Conservation (phyloP, 495 filamentous ascomycete genomes). For the Cairneyella variabilis region DNA sequence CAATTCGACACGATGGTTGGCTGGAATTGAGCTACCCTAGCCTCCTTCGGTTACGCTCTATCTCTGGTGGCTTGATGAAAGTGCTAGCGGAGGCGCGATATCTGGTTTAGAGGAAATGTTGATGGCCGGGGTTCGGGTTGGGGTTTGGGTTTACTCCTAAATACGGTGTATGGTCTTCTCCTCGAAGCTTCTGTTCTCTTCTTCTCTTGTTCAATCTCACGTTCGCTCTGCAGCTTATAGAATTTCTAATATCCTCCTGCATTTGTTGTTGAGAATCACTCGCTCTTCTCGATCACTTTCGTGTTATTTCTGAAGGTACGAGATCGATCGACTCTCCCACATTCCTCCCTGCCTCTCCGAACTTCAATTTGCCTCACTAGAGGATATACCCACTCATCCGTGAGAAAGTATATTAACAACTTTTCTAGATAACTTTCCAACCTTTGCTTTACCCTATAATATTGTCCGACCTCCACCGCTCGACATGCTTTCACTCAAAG, state of each 20-base stretch:
- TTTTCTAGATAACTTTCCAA: no score
- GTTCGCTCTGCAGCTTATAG: constrained; percentile 4
- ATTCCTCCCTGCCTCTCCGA: not conserved
- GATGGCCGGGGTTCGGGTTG: constrained; percentile 11
- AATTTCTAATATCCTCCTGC: not conserved
- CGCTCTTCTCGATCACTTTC: constrained; percentile 16
- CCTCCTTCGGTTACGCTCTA: not conserved
- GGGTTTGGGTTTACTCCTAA: not conserved
- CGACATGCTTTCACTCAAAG: constrained; percentile 44
- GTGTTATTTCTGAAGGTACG: not conserved
- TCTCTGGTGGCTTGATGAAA: not conserved
- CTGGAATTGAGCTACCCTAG: not conserved
- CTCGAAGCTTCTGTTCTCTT: not conserved
- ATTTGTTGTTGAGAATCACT: constrained; percentile 16
- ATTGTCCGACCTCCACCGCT: no score
- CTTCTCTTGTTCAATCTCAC: constrained; percentile 1
- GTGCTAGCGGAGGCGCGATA: not conserved
- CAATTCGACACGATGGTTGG: no score
- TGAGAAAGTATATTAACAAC: no score
- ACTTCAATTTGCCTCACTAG: not conserved
- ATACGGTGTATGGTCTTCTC: not conserved
- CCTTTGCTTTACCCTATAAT: no score
- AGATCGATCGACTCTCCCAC: not conserved
- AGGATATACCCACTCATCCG: no score
- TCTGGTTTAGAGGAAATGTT: constrained; percentile 10